Percentiles rank a stretch among this genome's conserved stretches.
These are phyloP conservation scores for Colletotrichum paranaense DNA, from an alignment of 2,329 filamentous ascomycete species.

Conservation along the genomic window DNA sequence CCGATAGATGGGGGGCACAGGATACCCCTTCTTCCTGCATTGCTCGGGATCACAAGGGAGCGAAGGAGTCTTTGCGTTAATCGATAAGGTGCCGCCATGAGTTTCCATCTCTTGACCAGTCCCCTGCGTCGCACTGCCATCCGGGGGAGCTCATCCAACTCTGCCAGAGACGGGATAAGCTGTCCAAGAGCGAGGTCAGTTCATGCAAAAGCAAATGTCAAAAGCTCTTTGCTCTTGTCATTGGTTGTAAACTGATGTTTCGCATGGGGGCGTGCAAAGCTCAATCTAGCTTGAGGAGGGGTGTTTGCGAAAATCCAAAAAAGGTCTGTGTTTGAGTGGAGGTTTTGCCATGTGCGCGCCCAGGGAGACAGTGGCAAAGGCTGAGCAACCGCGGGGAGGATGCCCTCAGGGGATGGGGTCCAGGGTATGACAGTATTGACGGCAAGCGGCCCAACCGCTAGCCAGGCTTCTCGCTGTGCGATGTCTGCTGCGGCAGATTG, in stretches of 20 bases:
- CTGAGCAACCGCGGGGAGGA: conserved; percentile 24
- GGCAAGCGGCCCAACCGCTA: neutral
- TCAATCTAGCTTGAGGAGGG: conserved; percentile 17
- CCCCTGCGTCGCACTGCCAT: conserved; percentile 14
- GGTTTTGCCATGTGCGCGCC: conserved; percentile 30
- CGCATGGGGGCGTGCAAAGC: conserved; percentile 30
- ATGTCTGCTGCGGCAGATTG: neutral
- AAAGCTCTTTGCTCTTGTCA: conserved; percentile 19
- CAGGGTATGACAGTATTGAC: neutral
- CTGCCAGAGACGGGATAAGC: conserved; percentile 20
- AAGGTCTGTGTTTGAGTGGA: conserved; percentile 31
- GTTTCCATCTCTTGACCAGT: neutral
- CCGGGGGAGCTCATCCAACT: conserved; percentile 12
- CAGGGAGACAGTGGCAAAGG: conserved; percentile 31
- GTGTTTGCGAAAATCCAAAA: conserved; percentile 12
- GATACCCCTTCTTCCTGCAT: conserved; percentile 30
- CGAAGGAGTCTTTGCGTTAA: conserved; percentile 27
- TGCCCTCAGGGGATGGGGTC: neutral
- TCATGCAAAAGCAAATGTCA: conserved; percentile 32
- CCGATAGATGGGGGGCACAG: conserved; percentile 27
- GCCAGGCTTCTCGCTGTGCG: neutral
- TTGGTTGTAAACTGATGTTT: conserved; percentile 27
- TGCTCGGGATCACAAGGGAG: conserved; percentile 24
- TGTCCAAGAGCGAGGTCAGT: conserved; percentile 14
- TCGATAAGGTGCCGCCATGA: conserved; percentile 34